phyloP scores from a whole-genome alignment of 2,329 filamentous ascomycete genomes.

The Fusarium dlaminii region DNA sequence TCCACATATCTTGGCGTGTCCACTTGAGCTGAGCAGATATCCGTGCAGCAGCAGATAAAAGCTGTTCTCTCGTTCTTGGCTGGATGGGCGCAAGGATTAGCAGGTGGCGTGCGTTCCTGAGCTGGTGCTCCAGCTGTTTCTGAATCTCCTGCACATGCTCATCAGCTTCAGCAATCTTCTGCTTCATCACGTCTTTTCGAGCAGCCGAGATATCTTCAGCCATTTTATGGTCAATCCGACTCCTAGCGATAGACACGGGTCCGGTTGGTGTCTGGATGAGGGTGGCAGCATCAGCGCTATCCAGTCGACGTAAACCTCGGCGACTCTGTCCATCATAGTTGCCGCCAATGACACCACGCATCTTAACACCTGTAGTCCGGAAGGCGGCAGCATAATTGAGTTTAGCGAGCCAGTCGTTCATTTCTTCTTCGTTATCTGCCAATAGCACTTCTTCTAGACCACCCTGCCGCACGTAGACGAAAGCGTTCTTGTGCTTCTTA shows the following conservation, averaged over 20 bases:
- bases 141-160: conserved; percentile 78
- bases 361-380: conserved; percentile 87
- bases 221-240: conserved; percentile 81
- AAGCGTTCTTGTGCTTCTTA: conserved; percentile 95
- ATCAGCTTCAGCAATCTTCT: conserved; percentile 85
- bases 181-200: conserved; percentile 81
- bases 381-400: conserved; percentile 97
- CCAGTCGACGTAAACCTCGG: conserved; percentile 76
- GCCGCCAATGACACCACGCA: conserved; percentile 85
- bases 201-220: conserved; percentile 87
- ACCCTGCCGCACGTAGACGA: conserved; percentile 87
- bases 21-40: conserved; percentile 91
- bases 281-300: conserved; percentile 68
- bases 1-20: conserved; percentile 95
- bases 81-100: conserved; percentile 90
- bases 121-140: conserved; percentile 81
- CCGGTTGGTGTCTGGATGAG: conserved; percentile 76
- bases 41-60: conserved; percentile 84
- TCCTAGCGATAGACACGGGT: conserved; percentile 76
- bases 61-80: conserved; percentile 85
- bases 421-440: conserved; percentile 87
- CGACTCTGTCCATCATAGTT: conserved; percentile 85
- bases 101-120: conserved; percentile 90
- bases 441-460: conserved; percentile 90
- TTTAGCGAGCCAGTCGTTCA: conserved; percentile 97